Conservation (phyloP, 2,329 filamentous ascomycete species). For the Xylariaceae sp. region DNA sequence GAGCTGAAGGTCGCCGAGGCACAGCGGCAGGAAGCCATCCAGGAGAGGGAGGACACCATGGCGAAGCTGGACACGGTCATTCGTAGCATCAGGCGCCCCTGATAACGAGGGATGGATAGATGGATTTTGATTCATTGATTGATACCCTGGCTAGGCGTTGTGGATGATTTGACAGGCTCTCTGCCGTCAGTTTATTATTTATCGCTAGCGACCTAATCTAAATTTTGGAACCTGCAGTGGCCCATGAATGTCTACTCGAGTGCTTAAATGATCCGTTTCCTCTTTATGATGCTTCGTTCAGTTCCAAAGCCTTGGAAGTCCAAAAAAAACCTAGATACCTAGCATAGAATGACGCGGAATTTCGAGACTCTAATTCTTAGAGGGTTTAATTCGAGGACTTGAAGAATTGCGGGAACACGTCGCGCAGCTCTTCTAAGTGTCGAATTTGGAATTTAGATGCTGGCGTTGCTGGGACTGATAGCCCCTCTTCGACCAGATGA, state of each 20-base stretch:
- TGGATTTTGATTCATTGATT: no score
- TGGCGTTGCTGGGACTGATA: conserved; percentile 63
- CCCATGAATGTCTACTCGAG: not conserved
- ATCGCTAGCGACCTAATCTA: not conserved
- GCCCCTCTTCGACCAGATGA: conserved; percentile 80
- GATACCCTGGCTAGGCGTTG: conserved; percentile 33
- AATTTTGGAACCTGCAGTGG: conserved; percentile 2
- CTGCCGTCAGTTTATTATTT: not conserved
- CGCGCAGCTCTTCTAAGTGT: conserved; percentile 73
- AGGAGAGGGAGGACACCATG: conserved; percentile 65
- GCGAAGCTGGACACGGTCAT: conserved; percentile 64
- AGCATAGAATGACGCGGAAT: not conserved
- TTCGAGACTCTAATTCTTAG: not conserved
- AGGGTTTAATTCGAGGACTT: conserved; percentile 48
- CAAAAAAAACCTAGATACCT: not conserved
- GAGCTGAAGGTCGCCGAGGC: conserved; percentile 65
- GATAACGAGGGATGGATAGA: conserved; percentile 30
- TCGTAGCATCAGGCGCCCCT: conserved; percentile 61
- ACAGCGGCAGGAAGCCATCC: conserved; percentile 64
- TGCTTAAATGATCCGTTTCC: not conserved
- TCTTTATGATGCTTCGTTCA: conserved; percentile 7
- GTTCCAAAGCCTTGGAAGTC: not conserved
- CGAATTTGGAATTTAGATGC: conserved; percentile 77
- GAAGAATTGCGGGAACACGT: conserved; percentile 83
- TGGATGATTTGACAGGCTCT: conserved; percentile 4